Conservation (phyloP, 2,329 filamentous ascomycete genomes). For the Diplodia seriata region DNA sequence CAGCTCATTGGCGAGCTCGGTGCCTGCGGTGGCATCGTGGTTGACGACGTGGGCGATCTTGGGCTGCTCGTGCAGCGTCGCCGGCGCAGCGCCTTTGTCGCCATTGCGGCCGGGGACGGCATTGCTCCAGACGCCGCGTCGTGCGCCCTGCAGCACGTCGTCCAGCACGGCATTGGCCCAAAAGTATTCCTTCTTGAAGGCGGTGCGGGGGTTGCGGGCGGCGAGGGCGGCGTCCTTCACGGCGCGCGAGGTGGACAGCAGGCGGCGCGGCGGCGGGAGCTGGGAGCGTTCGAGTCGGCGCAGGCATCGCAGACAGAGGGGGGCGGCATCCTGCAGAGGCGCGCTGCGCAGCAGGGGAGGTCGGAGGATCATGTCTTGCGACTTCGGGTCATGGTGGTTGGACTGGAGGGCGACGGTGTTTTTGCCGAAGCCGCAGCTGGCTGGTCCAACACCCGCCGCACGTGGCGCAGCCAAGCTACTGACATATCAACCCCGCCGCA, state of each 20-base stretch:
- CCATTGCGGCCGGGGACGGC: slow-evolving; percentile 35
- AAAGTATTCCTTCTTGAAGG: slow-evolving; percentile 50
- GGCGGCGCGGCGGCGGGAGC: slow-evolving; percentile 38
- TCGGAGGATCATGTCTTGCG: slow-evolving; percentile 49
- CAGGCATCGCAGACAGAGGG: slow-evolving; percentile 47
- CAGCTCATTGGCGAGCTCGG: slow-evolving; percentile 38
- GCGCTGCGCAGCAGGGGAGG: slow-evolving; percentile 43
- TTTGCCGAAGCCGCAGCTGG: slow-evolving; percentile 11
- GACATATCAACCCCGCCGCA: slow-evolving; percentile 3
- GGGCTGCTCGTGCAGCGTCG: slow-evolving; percentile 30
- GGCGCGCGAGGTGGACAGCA: slow-evolving; percentile 42
- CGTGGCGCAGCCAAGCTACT: slow-evolving; percentile 3
- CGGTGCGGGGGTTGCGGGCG: slow-evolving; percentile 41
- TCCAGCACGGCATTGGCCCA: slow-evolving; percentile 47
- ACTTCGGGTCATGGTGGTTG: slow-evolving; percentile 24
- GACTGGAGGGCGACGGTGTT: not conserved
- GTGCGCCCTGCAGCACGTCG: slow-evolving; percentile 42
- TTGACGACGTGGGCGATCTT: slow-evolving; percentile 33
- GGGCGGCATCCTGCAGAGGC: slow-evolving; percentile 40
- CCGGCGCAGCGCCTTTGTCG: slow-evolving; percentile 31
- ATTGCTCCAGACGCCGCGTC: slow-evolving; percentile 44
- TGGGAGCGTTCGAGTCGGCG: slow-evolving; percentile 39
- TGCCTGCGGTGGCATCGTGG: slow-evolving; percentile 34
- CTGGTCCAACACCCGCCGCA: slow-evolving; percentile 5
- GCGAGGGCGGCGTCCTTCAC: slow-evolving; percentile 42